Evolutionary conservation across 1,284 basidiomycete genomes (phyloP).

Genomic region (Tetrapyrgos nigripes): DNA sequence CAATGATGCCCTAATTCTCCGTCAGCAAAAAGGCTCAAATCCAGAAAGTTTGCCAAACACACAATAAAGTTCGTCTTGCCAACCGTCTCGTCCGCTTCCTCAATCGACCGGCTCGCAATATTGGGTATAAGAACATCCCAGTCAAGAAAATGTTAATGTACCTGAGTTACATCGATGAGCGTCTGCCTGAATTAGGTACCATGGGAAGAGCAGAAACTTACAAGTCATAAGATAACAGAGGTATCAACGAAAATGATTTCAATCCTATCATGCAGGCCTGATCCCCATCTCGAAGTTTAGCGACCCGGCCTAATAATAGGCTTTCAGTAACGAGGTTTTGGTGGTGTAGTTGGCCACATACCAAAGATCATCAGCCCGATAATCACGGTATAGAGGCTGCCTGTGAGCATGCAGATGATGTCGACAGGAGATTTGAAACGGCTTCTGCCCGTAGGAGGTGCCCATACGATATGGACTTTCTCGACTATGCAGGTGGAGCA

Average conservation of each 20-base stretch:
- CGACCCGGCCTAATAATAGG: slow-evolving; percentile 38
- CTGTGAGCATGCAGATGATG: slow-evolving; percentile 34
- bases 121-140: slow-evolving; percentile 48
- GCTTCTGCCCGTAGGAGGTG: slow-evolving; percentile 25
- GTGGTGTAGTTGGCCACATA: slow-evolving; percentile 20
- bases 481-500: slow-evolving; percentile 31
- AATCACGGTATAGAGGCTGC: slow-evolving; percentile 36
- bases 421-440: slow-evolving; percentile 41
- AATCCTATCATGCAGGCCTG: slow-evolving; percentile 52
- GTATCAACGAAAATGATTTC: slow-evolving; percentile 41
- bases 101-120: slow-evolving; percentile 37
- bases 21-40: background rate
- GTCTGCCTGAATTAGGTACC: slow-evolving; percentile 10
- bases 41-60: slow-evolving; percentile 7
- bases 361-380: slow-evolving; percentile 39
- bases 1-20: slow-evolving; percentile 38
- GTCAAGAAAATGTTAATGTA: slow-evolving; percentile 47
- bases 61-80: slow-evolving; percentile 43
- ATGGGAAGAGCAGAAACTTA: slow-evolving; percentile 25
- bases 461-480: slow-evolving; percentile 46
- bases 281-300: slow-evolving; percentile 35
- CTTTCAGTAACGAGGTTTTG: background rate
- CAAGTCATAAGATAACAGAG: slow-evolving; percentile 49
- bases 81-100: slow-evolving; percentile 38
- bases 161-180: slow-evolving; percentile 21